phyloP scores from a whole-genome alignment of 208 protist genomes.

The Crithidia bombi region DNA sequence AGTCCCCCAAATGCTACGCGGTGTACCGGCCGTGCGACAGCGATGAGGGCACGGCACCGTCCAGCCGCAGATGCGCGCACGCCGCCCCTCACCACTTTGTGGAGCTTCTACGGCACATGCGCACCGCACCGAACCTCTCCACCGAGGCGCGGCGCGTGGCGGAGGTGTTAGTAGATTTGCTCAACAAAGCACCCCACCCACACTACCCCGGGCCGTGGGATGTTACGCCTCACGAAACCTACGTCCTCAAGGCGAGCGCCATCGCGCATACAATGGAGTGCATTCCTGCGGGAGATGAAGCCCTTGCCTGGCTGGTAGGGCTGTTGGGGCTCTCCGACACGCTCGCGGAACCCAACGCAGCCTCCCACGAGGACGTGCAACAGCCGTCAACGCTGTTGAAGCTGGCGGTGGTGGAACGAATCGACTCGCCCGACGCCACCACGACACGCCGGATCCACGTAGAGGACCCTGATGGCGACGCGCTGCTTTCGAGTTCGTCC shows the following conservation, averaged over 20 bases:
- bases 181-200: constrained; percentile 64
- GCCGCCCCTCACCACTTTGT: constrained; percentile 41
- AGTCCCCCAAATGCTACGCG: constrained; percentile 46
- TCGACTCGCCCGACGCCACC: constrained; percentile 3
- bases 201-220: constrained; percentile 55
- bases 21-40: constrained; percentile 46
- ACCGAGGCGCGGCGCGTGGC: constrained; percentile 29
- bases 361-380: background rate
- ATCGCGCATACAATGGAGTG: constrained; percentile 41
- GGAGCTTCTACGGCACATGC: constrained; percentile 20
- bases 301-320: constrained; percentile 37
- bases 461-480: constrained; percentile 24
- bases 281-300: constrained; percentile 17
- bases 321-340: constrained; percentile 27
- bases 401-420: constrained; percentile 14
- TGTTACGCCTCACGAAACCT: constrained; percentile 27
- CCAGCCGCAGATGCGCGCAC: too few species aligned
- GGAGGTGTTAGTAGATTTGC: constrained; percentile 49
- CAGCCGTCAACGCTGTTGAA: background rate
- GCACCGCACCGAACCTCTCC: constrained; percentile 2
- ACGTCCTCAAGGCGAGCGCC: constrained; percentile 25
- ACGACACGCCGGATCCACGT: background rate
- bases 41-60: background rate
- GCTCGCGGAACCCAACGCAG: background rate
- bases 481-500: constrained; percentile 34